Conservation (phyloP, 2,329 filamentous ascomycete species). For the Talaromyces sp. region DNA sequence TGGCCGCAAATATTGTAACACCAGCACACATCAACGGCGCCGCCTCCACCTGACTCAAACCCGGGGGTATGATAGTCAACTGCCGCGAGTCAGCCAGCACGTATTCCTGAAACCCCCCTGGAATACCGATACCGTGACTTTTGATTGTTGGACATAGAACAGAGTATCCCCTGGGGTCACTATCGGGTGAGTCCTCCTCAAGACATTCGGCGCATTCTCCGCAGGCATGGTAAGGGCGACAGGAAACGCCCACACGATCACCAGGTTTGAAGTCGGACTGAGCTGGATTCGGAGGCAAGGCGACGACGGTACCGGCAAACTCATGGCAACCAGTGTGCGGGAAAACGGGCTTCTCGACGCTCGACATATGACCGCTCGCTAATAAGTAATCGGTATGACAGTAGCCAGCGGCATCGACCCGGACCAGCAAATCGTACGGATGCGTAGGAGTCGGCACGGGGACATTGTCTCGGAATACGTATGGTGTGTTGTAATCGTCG, state of each 20-base stretch:
- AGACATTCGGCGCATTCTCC: slow-evolving; percentile 25
- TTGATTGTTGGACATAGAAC: slow-evolving; percentile 20
- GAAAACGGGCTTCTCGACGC: slow-evolving; percentile 35
- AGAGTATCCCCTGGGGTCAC: slow-evolving; percentile 21
- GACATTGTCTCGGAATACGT: slow-evolving; percentile 24
- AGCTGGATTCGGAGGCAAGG: slow-evolving; percentile 21
- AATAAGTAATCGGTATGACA: slow-evolving; percentile 48
- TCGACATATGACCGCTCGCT: slow-evolving; percentile 37
- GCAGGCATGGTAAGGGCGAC: slow-evolving; percentile 20
- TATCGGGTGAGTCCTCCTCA: slow-evolving; percentile 18
- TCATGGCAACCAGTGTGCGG: slow-evolving; percentile 50
- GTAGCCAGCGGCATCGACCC: slow-evolving; percentile 50
- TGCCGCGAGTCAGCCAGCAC: slow-evolving; percentile 26
- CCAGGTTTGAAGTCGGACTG: slow-evolving; percentile 20
- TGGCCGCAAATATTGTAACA: slow-evolving; percentile 52
- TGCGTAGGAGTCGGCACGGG: slow-evolving; percentile 43
- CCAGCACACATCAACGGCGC: slow-evolving; percentile 42
- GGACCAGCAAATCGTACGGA: slow-evolving; percentile 46
- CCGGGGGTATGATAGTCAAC: slow-evolving; percentile 31
- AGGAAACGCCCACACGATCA: slow-evolving; percentile 17
- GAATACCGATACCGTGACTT: slow-evolving; percentile 18
- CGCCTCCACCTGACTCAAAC: slow-evolving; percentile 31
- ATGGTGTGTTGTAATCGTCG: slow-evolving; percentile 27
- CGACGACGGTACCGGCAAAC: slow-evolving; percentile 48
- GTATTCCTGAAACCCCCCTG: slow-evolving; percentile 28